Percentiles rank a stretch among this genome's conserved stretches.
Evolutionary conservation across 257 asterid species (phyloP).

Genomic region (Nicotiana obtusifolia): DNA sequence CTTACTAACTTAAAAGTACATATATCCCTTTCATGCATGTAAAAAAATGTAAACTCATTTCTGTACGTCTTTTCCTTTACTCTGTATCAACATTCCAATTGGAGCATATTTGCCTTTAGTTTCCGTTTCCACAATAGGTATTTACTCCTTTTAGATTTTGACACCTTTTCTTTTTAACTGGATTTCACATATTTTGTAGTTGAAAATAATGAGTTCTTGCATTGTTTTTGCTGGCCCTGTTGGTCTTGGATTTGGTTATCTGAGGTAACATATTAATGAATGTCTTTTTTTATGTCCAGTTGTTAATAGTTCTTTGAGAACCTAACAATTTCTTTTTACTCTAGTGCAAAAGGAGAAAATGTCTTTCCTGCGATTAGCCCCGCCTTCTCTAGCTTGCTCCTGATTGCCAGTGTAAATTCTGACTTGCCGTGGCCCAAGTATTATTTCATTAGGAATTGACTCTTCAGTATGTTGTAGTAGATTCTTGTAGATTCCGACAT

Average conservation of each 20-base stretch:
- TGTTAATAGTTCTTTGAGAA: neutral
- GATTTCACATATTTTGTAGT: constrained; percentile 2
- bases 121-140: neutral
- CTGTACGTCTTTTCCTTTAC: neutral
- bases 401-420: constrained; percentile 36
- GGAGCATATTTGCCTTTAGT: neutral
- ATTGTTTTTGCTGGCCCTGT: constrained; percentile 45
- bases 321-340: neutral
- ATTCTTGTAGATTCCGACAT: constrained; percentile 11
- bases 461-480: constrained; percentile 2
- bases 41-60: neutral
- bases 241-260: constrained; percentile 45
- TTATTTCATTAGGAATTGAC: neutral
- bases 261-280: constrained; percentile 25
- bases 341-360: constrained; percentile 41
- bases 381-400: constrained; percentile 33
- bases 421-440: neutral
- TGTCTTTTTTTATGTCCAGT: constrained; percentile 2
- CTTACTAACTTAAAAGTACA: neutral
- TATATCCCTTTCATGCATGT: neutral
- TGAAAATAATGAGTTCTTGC: constrained; percentile 23
- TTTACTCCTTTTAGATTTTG: neutral
- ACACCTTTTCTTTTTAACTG: neutral
- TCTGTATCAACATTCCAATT: neutral
- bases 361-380: constrained; percentile 37